Evolutionary conservation across 2,329 filamentous ascomycete genomes (phyloP).

Genomic region (Colletotrichum horii): DNA sequence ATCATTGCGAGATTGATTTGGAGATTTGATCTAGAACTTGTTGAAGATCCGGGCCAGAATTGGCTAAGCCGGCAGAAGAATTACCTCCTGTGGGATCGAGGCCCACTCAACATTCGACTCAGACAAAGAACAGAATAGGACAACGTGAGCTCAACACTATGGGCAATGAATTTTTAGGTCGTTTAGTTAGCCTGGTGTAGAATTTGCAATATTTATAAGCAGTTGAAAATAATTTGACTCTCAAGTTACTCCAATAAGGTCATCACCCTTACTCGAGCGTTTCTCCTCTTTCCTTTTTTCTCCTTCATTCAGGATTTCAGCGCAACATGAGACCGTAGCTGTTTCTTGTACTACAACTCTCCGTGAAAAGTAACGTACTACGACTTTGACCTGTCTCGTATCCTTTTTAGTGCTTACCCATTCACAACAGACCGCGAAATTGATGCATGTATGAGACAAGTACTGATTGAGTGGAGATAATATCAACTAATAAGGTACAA

Average conservation of each 20-base stretch:
- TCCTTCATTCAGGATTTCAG: not conserved
- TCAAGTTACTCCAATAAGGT: accelerated
- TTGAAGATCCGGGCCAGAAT: accelerated
- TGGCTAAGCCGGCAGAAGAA: not conserved
- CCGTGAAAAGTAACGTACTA: too few species aligned
- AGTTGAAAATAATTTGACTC: too few species aligned
- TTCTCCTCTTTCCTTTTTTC: too few species aligned
- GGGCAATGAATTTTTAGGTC: too few species aligned
- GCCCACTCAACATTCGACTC: not conserved
- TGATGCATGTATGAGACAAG: not conserved
- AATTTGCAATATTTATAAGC: too few species aligned
- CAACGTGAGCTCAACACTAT: too few species aligned
- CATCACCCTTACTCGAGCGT: too few species aligned
- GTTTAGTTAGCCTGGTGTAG: too few species aligned
- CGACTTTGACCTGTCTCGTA: accelerated
- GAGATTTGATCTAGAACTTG: not conserved
- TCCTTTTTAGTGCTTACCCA: accelerated
- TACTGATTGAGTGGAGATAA: not conserved
- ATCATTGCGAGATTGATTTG: not conserved
- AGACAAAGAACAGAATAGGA: not conserved
- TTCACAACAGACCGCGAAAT: not conserved
- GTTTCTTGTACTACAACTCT: accelerated
- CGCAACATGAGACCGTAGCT: not conserved
- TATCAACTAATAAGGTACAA: not conserved
- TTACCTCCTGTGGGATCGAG: not conserved